Base-by-base conservation (phyloP, 2,329 filamentous ascomycete species). In the Trichoderma sp. region DNA sequence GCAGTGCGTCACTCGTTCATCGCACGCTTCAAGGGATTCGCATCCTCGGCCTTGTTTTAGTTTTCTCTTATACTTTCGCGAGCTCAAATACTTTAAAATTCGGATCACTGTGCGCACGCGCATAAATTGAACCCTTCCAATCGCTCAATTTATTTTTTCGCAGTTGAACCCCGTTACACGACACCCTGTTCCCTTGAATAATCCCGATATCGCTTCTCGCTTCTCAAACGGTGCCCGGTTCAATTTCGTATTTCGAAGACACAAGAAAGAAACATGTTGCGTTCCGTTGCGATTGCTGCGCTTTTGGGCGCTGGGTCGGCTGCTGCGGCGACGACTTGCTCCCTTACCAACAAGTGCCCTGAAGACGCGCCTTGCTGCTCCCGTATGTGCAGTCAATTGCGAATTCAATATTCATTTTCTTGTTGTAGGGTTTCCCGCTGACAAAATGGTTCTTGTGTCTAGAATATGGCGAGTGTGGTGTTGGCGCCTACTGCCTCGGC, bases 381-480 rank as follows among this genome's bases (percentile, higher is more conserved):
- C 72, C 91, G 92, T 95, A 85, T 85, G 91, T 89, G 28, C 1
- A 6, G 6, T 23, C 4, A 12, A 13, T 23, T 50, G n/a, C 47
- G 17, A 23, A 50, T 43, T 12, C 55, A 58, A 67, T n/a, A 66
- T 23, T 50, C 9, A 39, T 15, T n/a, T 64, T 17, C 30, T 34
- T 13, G 17, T 26, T 6, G 12, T 23, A 12, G 20, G 3, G 2
- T 43, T 39, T 43, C 15, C 0, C 2, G n/a, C 36, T 64, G 36
- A 64, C 36, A 2, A 17, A 59, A 39, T 28, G 23, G 36, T 23
- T 13, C 30, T 20, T 8, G 39, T 30, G 17, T 76, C 65, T 78
- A 97, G 94, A 96, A 82, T 98, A 98, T 82, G 93, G 93, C 77
- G 87, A 95, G 82, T 98, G 96, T 79, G 96, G 95, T 84, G 90